Conservation (phyloP, 495 filamentous ascomycete species). For the Aspergillus ellipticus region DNA sequence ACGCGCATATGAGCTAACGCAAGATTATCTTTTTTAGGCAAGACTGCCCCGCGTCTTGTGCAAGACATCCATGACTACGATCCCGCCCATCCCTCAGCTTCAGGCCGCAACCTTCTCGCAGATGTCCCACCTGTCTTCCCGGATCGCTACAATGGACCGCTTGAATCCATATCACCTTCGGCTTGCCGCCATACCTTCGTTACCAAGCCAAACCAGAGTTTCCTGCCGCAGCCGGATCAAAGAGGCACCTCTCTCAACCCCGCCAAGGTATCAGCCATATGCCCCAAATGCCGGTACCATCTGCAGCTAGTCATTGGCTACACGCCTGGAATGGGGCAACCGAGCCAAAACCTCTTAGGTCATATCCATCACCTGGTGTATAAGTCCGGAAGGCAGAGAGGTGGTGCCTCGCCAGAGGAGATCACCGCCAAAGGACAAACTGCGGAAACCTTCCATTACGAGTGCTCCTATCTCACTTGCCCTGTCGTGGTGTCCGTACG, state of each 20-base stretch:
- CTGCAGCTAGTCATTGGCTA: conserved; percentile 49
- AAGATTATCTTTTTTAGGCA: conserved; percentile 38
- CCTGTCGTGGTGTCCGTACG: conserved; percentile 52
- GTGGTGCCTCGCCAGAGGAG: conserved; percentile 20
- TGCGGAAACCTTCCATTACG: conserved; percentile 47
- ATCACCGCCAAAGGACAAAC: conserved; percentile 32
- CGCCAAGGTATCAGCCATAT: conserved; percentile 53
- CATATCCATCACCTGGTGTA: conserved; percentile 50
- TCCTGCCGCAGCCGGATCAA: conserved; percentile 36
- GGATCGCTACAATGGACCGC: conserved; percentile 25
- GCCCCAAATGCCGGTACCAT: conserved; percentile 54
- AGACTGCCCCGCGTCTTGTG: conserved; percentile 58
- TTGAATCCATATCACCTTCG: conserved; percentile 32
- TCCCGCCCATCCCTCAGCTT: conserved; percentile 41
- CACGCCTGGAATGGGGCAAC: conserved; percentile 17
- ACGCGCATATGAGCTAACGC: conserved; percentile 5
- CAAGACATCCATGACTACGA: conserved; percentile 57
- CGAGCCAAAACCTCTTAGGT: conserved; percentile 9
- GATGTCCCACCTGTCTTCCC: conserved; percentile 46
- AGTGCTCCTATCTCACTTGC: conserved; percentile 59
- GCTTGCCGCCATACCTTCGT: conserved; percentile 56
- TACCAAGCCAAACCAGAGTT: conserved; percentile 50
- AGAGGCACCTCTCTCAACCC: conserved; percentile 31
- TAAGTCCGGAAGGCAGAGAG: conserved; percentile 31
- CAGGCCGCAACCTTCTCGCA: conserved; percentile 52